These are phyloP conservation scores for Linum trigynum DNA, from an alignment of 345 rosid genomes.

Conservation along the genomic window DNA sequence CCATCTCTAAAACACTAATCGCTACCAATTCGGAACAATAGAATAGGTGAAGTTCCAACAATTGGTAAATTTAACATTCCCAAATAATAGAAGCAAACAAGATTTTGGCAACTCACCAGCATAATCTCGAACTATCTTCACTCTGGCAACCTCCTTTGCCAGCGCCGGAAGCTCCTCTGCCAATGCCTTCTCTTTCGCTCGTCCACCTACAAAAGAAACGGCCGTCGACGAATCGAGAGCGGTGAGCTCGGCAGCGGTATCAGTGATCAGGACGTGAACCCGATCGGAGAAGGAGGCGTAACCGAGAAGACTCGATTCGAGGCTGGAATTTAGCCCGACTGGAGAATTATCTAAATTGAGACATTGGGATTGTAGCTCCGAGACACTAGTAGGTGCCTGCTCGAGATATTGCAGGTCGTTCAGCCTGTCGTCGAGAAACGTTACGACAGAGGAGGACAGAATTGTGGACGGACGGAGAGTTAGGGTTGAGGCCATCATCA, in stretches of 20 bases:
- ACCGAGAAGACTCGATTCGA: slow-evolving; percentile 39
- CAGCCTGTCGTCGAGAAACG: slow-evolving; percentile 51
- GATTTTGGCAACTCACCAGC: slow-evolving; percentile 41
- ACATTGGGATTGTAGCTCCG: slow-evolving; percentile 52
- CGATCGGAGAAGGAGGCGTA: slow-evolving; percentile 67
- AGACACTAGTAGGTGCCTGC: slow-evolving; percentile 34
- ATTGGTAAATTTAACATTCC: neutral
- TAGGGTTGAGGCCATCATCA: slow-evolving; percentile 37
- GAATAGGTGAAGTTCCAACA: too few relatives aligned
- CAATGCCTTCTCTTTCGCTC: slow-evolving; percentile 32
- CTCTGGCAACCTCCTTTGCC: slow-evolving; percentile 84
- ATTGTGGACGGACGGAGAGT: slow-evolving; percentile 39
- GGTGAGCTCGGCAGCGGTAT: slow-evolving; percentile 37
- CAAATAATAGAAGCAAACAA: neutral
- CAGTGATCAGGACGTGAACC: slow-evolving; percentile 25
- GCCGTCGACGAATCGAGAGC: slow-evolving; percentile 42
- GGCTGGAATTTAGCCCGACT: slow-evolving; percentile 39
- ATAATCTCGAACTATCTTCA: slow-evolving; percentile 73
- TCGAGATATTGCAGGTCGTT: slow-evolving; percentile 31
- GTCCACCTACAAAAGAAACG: slow-evolving; percentile 30
- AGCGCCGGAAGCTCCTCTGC: slow-evolving; percentile 70
- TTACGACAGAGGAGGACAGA: slow-evolving; percentile 37
- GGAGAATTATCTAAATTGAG: slow-evolving; percentile 46
- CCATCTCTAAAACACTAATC: too few relatives aligned
- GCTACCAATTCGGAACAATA: too few relatives aligned